These are phyloP conservation scores for Dendrocalamus sinicus DNA, from an alignment of 176 grass and related monocot genomes.

Conservation along the genomic window DNA sequence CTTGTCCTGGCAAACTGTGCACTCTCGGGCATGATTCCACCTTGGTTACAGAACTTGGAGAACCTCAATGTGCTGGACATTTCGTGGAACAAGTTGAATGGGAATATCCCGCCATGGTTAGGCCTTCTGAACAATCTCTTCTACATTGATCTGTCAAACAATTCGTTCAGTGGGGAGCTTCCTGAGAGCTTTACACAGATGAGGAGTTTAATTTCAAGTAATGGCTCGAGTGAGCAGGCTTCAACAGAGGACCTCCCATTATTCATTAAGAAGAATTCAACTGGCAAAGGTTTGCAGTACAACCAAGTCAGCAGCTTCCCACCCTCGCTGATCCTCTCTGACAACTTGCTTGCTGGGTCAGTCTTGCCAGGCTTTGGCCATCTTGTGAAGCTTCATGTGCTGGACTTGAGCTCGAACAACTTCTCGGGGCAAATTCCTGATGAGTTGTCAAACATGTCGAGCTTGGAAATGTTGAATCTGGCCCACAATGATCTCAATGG, in stretches of 20 bases:
- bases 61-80: slow-evolving; percentile 80
- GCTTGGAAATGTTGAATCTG: slow-evolving; percentile 68
- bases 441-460: slow-evolving; percentile 74
- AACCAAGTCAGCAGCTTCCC: slow-evolving; percentile 92
- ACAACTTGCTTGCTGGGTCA: slow-evolving; percentile 66
- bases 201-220: slow-evolving; percentile 55
- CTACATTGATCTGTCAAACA: slow-evolving; percentile 90
- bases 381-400: slow-evolving; percentile 64
- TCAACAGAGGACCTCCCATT: slow-evolving; percentile 60
- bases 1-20: slow-evolving; percentile 87
- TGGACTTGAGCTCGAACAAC: slow-evolving; percentile 81
- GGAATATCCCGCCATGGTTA: slow-evolving; percentile 64
- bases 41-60: slow-evolving; percentile 61
- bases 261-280: slow-evolving; percentile 78
- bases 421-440: slow-evolving; percentile 75
- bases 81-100: slow-evolving; percentile 84
- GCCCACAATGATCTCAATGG: slow-evolving; percentile 83
- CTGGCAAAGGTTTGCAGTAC: slow-evolving; percentile 70
- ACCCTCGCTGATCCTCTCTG: slow-evolving; percentile 64
- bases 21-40: slow-evolving; percentile 62
- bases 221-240: slow-evolving; percentile 34
- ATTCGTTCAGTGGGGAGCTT: slow-evolving; percentile 75
- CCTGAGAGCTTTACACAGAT: slow-evolving; percentile 64
- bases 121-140: slow-evolving; percentile 74
- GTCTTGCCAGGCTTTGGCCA: slow-evolving; percentile 58